A percentile compares a stretch with the other conserved stretches of the same genome.
These are phyloP conservation scores for Starmera dryadoides DNA, from an alignment of 805 yeast species.

Conservation along the genomic window DNA sequence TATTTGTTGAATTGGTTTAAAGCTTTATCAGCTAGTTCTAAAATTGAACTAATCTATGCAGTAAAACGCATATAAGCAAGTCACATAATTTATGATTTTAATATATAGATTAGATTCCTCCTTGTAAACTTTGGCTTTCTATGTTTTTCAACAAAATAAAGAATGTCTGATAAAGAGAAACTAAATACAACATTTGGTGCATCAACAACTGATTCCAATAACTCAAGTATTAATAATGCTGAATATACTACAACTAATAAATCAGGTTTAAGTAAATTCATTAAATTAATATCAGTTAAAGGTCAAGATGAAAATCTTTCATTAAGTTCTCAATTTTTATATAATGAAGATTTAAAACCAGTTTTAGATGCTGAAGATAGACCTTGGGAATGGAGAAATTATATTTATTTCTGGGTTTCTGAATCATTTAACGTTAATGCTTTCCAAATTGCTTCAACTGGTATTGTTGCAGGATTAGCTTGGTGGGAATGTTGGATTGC, in stretches of 20 bases:
- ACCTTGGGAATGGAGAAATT: constrained; percentile 83
- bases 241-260: background rate
- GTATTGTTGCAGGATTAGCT: constrained; percentile 68
- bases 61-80: too few relatives aligned
- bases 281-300: background rate
- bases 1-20: too few relatives aligned
- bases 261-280: background rate
- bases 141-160: too few relatives aligned
- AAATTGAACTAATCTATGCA: too few relatives aligned
- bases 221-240: too few relatives aligned
- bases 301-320: constrained; percentile 31
- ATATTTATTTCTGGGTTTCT: constrained; percentile 76
- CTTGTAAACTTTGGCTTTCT: too few relatives aligned
- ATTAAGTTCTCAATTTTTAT: constrained; percentile 55
- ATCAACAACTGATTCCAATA: background rate
- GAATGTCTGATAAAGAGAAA: too few relatives aligned
- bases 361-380: constrained; percentile 61
- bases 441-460: constrained; percentile 88
- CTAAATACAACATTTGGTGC: too few relatives aligned
- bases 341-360: constrained; percentile 72
- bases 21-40: too few relatives aligned
- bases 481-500: constrained; percentile 94
- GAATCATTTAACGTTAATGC: constrained; percentile 88
- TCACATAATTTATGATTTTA: too few relatives aligned
- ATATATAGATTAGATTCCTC: too few relatives aligned